Evolutionary conservation across 257 asterid species (phyloP), one percentile per base, ranked within the genome.

Genomic region (Fraxinus quadrangulata): DNA sequence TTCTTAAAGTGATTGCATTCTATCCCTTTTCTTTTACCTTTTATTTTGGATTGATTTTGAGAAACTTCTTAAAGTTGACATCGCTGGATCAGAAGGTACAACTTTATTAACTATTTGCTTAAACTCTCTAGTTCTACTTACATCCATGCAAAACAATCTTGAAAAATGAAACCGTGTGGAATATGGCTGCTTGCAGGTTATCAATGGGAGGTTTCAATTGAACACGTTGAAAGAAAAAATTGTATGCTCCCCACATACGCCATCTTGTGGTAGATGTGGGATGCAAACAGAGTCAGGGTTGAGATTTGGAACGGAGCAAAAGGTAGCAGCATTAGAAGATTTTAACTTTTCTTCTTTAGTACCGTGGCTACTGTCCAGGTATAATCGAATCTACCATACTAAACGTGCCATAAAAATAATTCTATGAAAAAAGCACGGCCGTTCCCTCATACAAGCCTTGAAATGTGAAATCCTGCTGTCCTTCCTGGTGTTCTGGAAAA

Each of bases 201-300:
- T 68, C n/a, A 10, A 13, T 96, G 97, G 96, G 90, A 93, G 73
- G 94, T 93, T 28, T 84, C 89, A 0, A 86, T 89, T 3, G 87
- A 89, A 24, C 97, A 93, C 19, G 75, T 90, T 0, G 98, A 93
- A 86, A 90, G 95, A 79, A 97, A 93, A 96, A 93, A 84, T 92
- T 97, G 96, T 92, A 93, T 39, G 99, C 97, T 33, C 98, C 98
- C 8, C 97, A 82, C 69, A 85, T 90, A 14, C 94, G 96, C 42
- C 99, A 96, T 84, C 92, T 96, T 26, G 99, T 93, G 30, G 90
- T 84, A 14, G 98, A 93, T 71, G 87, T 93, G 28, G 86, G 85
- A 37, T 93, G 99, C 90, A 87, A 76, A 81, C 70, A 51, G 21
- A 72, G 74, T 77, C 49, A 63, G 42, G 23, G 71, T 47, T 83